These are phyloP conservation scores for Didymella sp. DNA, from an alignment of 2,329 filamentous ascomycete genomes.

Conservation along the genomic window DNA sequence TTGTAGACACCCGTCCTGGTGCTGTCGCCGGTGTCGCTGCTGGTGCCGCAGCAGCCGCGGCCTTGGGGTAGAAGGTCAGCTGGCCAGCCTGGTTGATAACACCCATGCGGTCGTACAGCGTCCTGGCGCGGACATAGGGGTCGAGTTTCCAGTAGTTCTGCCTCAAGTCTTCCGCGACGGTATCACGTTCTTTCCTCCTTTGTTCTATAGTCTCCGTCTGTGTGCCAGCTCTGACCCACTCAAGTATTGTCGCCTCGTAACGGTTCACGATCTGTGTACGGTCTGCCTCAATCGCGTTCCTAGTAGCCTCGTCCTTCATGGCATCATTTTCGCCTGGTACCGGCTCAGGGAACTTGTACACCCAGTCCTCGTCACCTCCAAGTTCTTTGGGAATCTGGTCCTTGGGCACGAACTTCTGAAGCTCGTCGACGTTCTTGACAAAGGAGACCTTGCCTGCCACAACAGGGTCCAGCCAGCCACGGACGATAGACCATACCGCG, in stretches of 20 bases:
- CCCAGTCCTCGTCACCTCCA: constrained; percentile 84
- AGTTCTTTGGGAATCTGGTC: constrained; percentile 80
- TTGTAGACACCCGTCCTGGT: constrained; percentile 30
- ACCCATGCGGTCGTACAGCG: constrained; percentile 83
- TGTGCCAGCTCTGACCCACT: constrained; percentile 71
- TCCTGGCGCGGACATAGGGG: constrained; percentile 81
- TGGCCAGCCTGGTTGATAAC: constrained; percentile 72
- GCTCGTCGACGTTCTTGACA: constrained; percentile 79
- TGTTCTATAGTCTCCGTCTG: constrained; percentile 50
- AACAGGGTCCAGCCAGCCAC: constrained; percentile 95
- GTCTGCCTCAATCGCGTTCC: constrained; percentile 68
- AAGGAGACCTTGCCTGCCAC: constrained; percentile 95
- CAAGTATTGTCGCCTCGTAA: constrained; percentile 75
- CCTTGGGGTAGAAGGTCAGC: constrained; percentile 71
- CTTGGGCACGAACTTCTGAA: constrained; percentile 76
- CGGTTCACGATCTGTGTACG: constrained; percentile 71
- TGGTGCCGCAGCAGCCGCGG: constrained; percentile 25
- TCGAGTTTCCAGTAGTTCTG: constrained; percentile 89
- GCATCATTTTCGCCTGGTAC: constrained; percentile 74
- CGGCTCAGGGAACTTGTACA: constrained; percentile 83
- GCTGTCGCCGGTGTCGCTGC: constrained; percentile 14
- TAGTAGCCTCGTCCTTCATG: constrained; percentile 69
- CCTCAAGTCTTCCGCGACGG: constrained; percentile 68
- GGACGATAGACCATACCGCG: constrained; percentile 95
- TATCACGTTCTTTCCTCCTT: constrained; percentile 64